Evolutionary conservation across 1,284 basidiomycete genomes (phyloP), one percentile per base, ranked within the genome.

Genomic region (Austroboletus niveus): DNA sequence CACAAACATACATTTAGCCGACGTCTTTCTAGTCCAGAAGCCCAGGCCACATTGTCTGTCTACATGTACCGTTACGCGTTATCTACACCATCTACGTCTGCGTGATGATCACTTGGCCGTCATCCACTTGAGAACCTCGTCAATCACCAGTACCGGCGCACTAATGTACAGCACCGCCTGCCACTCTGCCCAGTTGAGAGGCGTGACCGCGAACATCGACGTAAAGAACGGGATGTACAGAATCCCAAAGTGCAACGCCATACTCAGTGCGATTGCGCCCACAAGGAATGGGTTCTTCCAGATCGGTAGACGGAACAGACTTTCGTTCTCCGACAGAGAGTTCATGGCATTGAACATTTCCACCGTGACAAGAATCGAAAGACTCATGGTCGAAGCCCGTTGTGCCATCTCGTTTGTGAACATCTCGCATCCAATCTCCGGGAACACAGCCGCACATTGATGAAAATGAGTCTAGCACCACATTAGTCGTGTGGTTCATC

Each of bases 271-370:
- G 64, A 98, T 94, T 14, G 93, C 92, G 17, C 70, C 90, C 45
- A 95, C 90, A 22, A 99, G 83, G 79, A 89, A 97, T 50, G 84
- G 85, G 69, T 99, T 99, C 69, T 87, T 88, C 94, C 95, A 97
- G 15, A 97, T 72, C 2, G 96, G 94, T 42, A 98, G 77, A 20
- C 81, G 81, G 45, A 99, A 72, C 57, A 99, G 72, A 57, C 89
- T 93, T 75, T 98, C 96, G 69, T 97, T 97, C 74, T 99, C 97
- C n/a, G 91, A 94, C 35, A 99, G 78, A 49, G 95, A 98, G 72
- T 98, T 98, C 85, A 97, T 94, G 20, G 96, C 96, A 75, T 99
- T 99, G 76, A 98, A 94, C 97, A 99, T 99, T 74, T 99, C 97
- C 50, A 99, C 81, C 11, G 86, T 89, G 47, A 97, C 94, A 49